phyloP scores from a whole-genome alignment of 257 asterid genomes.

The Solanum pennellii region DNA sequence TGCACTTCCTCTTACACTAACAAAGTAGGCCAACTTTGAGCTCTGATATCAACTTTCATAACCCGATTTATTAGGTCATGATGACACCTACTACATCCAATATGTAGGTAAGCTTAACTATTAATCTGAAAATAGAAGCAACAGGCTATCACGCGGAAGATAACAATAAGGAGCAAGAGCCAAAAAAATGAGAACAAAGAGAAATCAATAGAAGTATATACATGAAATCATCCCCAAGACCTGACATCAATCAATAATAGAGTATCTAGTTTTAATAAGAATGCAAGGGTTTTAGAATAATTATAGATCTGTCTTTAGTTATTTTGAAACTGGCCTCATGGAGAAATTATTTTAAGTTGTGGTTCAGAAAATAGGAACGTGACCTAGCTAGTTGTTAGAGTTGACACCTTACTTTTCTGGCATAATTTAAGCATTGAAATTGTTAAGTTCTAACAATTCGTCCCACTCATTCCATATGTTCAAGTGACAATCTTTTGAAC shows the following conservation, averaged over 20 bases:
- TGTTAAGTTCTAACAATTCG: too few species aligned
- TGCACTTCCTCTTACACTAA: neutral
- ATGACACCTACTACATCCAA: neutral
- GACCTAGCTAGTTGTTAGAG: neutral
- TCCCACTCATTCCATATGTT: neutral
- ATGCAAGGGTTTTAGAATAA: neutral
- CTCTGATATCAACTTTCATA: neutral
- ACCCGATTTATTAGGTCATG: neutral
- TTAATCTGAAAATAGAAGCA: too few species aligned
- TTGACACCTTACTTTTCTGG: neutral
- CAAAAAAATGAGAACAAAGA: neutral
- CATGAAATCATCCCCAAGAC: neutral
- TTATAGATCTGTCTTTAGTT: rapidly evolving
- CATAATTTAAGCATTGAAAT: neutral
- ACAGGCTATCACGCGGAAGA: neutral
- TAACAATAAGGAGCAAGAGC: neutral
- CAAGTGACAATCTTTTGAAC: neutral
- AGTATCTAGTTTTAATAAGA: neutral
- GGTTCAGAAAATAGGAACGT: neutral
- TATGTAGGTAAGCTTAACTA: neutral
- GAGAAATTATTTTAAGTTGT: neutral
- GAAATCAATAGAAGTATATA: neutral
- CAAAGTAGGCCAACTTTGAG: neutral
- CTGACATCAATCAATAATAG: neutral
- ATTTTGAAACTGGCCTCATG: neutral